Evolutionary conservation across 192 early-diverging fungal species (phyloP), one percentile per base, ranked within the genome.

Genomic region (Entomortierella chlamydospora): DNA sequence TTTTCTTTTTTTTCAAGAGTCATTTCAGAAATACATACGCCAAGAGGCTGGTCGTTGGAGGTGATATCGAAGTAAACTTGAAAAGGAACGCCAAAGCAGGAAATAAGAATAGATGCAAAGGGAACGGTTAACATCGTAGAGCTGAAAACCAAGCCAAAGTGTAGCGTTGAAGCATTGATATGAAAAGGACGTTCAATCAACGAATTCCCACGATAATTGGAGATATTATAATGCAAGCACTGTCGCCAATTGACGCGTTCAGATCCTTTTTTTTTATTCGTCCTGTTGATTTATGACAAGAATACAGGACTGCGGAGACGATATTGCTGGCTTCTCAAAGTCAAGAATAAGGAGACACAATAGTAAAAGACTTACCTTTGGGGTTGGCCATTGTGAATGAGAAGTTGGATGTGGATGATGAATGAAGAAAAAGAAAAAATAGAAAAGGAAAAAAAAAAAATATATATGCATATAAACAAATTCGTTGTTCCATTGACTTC

Each of bases 41-140:
- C 83, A 45, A 70, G 11, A 53, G 77, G 71, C 28, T 67, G 9
- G 26, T 82, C 86, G 56, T 87, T 74, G 61, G 83, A 84, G 66
- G 88, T 69, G 59, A 93, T 78, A 51, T 93, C 92, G 83, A 93
- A 93, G 86, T 79, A 93, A 63, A 93, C 92, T 78, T n/a, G 25
- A n/a, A 22, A 56, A 39, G 0, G 7, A 58, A 49, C 10, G 4
- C 10, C 10, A 37, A 7, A 10, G 34, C 10, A 47, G 41, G 10
- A 56, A 11, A 55, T 47, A 17, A 26, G 18, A 53, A 57, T 49
- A 31, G 13, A 29, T 20, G 43, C 26, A 33, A 37, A 11, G 5
- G 20, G 30, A 41, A 41, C 13, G 39, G 13, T 41, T 9, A 41
- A n/a, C n/a, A n/a, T n/a, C n/a, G n/a, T n/a, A n/a, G n/a, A n/a